A percentile compares a stretch with the other conserved stretches of the same genome.
These are phyloP conservation scores for Glycine tomentella DNA, from an alignment of 306 rosid genomes.

Conservation along the genomic window DNA sequence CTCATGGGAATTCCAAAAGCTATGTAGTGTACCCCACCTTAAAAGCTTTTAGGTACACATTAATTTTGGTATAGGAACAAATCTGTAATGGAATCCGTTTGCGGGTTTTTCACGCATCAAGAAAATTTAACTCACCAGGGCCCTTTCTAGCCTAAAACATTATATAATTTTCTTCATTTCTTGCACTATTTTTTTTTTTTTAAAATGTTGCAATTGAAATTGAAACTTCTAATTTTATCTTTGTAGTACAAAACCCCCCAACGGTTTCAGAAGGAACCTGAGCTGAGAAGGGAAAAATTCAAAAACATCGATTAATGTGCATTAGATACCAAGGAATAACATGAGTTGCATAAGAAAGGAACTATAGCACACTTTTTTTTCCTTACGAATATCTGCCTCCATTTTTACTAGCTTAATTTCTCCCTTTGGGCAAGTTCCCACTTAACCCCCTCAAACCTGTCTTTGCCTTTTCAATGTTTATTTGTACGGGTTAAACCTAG, in stretches of 20 bases:
- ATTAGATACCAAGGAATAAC: background rate
- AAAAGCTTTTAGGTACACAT: conserved; percentile 9
- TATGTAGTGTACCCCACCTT: background rate
- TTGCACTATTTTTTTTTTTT: no score
- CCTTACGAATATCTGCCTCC: background rate
- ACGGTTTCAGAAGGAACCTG: conserved; percentile 18
- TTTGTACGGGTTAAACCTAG: background rate
- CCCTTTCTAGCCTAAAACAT: background rate
- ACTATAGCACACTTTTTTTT: background rate
- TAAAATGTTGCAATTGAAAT: background rate
- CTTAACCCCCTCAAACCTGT: background rate
- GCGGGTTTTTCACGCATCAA: conserved; percentile 27
- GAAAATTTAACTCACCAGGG: background rate
- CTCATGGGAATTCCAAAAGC: conserved; percentile 22
- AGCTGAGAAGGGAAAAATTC: conserved; percentile 15
- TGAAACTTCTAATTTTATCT: background rate
- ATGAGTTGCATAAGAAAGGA: conserved; percentile 20
- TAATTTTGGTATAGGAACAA: conserved; percentile 41
- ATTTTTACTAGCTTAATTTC: conserved; percentile 3
- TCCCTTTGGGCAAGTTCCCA: background rate
- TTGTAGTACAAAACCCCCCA: background rate
- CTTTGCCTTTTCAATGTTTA: conserved; percentile 30
- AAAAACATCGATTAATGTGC: background rate
- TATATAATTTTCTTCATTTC: background rate
- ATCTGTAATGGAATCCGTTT: conserved; percentile 17